Evolutionary conservation across 192 early-diverging fungal species (phyloP).

Genomic region (Chytriomyces sp.): DNA sequence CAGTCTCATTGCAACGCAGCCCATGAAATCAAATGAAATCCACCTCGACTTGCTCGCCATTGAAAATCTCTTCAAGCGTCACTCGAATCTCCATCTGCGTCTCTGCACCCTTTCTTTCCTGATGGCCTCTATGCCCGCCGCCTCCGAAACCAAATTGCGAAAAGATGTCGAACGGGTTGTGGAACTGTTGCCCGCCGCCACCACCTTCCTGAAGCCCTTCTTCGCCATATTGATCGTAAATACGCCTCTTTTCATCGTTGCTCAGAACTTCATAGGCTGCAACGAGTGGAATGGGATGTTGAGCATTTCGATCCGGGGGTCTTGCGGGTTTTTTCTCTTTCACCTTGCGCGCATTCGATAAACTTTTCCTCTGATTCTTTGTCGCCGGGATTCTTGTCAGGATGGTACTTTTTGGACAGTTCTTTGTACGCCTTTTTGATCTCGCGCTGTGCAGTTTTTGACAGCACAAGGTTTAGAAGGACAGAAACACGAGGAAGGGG

Average conservation of each 20-base stretch:
- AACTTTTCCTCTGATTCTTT: conserved; percentile 86
- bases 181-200: conserved; percentile 63
- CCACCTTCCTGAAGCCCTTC: conserved; percentile 86
- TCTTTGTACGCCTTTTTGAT: conserved; percentile 96
- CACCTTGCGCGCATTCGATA: conserved; percentile 83
- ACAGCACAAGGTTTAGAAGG: background rate
- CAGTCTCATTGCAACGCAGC: background rate
- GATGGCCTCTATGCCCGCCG: conserved; percentile 44
- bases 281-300: conserved; percentile 4
- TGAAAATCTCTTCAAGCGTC: conserved; percentile 89
- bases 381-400: conserved; percentile 74
- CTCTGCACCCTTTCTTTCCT: conserved; percentile 85
- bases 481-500: background rate
- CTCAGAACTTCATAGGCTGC: conserved; percentile 92
- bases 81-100: conserved; percentile 80
- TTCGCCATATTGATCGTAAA: conserved; percentile 94
- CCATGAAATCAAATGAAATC: conserved; percentile 14
- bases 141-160: conserved; percentile 72
- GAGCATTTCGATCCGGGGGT: background rate
- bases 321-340: conserved; percentile 68
- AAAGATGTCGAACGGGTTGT: conserved; percentile 99
- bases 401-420: conserved; percentile 54
- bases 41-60: conserved; percentile 79
- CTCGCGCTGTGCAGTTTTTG: conserved; percentile 53
- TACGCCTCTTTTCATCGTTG: conserved; percentile 88